Base-by-base conservation (phyloP, 2,329 filamentous ascomycete species). In the Ophiostoma triangulosporum region DNA sequence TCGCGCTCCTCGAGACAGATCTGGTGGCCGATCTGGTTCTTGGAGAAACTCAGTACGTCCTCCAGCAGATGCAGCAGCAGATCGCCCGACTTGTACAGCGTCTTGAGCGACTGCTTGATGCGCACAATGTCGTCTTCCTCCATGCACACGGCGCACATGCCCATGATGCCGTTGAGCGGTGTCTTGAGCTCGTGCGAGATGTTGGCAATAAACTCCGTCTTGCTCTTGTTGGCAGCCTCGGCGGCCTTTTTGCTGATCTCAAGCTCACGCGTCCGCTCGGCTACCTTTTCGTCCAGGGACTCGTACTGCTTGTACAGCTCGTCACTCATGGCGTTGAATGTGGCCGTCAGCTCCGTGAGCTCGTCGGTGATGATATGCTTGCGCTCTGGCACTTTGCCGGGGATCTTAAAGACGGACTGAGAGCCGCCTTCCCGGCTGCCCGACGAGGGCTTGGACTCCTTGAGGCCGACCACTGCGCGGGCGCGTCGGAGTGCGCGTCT, bases 161-260 rank as follows among this genome's bases (percentile, higher is more conserved):
- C 93, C 62, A 98, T 74, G 49, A 97, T 96, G 12, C 91, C 93
- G 63, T 97, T 97, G 54, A 97, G 75, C 0, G 93, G 93, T 1
- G 93, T 98, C 64, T 95, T 94, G 33, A 98, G 74, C 66, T 97
- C 80, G 61, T 83, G 80, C 1, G 81, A 84, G 50, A 97, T 95
- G 62, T 97, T 97, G 17, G 93, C 93, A 58, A 98, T 94, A 70
- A 97, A 97, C 8, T 97, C 74, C 0, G 93, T 97, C 70, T 98
- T 98, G 73, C 88, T 94, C 68, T 95, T 87, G 62, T 95, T 96
- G 3, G 90, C 90, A n/a, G 87, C 86, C 66, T 95, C 90, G 1
- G 90, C 90, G 1, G 88, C 88, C 69, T 88, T 88, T 66, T 95
- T 95, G 70, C 85, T 94, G 57, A 88, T 80, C 63, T 95, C 88